phyloP scores from a whole-genome alignment of 2,329 filamentous ascomycete genomes.

The Fusarium sp. region DNA sequence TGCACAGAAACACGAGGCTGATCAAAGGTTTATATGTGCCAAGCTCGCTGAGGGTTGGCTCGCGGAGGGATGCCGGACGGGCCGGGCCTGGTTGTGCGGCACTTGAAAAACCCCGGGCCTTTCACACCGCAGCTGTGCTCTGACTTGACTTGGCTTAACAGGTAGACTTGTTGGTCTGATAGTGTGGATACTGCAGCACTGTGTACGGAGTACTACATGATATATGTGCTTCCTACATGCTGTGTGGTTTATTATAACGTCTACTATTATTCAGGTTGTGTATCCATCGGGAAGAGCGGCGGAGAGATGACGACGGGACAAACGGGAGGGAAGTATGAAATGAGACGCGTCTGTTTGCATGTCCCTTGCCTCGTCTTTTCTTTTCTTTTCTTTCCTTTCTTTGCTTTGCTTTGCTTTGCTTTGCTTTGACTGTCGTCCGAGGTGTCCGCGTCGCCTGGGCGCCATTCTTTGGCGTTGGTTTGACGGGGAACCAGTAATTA shows the following conservation, averaged over 20 bases:
- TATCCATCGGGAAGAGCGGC: constrained; percentile 5
- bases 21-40: constrained; percentile 31
- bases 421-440: neutral
- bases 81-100: constrained; percentile 31
- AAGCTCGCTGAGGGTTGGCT: neutral
- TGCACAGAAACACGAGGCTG: constrained; percentile 16
- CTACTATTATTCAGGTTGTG: neutral
- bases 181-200: neutral
- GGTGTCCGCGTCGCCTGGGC: neutral
- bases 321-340: neutral
- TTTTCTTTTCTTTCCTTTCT: neutral
- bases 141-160: neutral
- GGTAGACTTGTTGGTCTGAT: neutral
- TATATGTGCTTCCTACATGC: neutral
- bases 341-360: constrained; percentile 15
- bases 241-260: neutral
- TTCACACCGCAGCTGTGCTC: neutral
- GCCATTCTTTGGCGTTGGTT: neutral
- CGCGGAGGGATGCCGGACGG: constrained; percentile 26
- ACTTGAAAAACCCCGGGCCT: neutral
- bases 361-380: neutral
- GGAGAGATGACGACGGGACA: neutral
- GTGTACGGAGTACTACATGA: neutral
- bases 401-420: neutral
- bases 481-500: constrained; percentile 13